A percentile compares a stretch with the other conserved stretches of the same genome.
Conservation (phyloP, 257 asterid genomes). For the Gentiana dahurica region DNA sequence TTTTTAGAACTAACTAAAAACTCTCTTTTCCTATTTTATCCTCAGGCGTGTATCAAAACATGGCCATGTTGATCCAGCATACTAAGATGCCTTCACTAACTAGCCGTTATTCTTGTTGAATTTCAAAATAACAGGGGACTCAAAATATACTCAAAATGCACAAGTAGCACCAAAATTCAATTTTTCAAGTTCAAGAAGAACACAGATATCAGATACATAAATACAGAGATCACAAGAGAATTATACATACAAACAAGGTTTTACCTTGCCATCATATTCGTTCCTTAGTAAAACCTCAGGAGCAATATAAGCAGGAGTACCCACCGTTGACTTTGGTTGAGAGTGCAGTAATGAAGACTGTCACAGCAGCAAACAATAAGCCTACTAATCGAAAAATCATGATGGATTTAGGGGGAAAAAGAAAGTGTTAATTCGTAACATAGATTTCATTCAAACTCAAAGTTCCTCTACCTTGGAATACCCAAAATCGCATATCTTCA, state of each 20-base stretch:
- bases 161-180: background rate
- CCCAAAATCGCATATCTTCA: constrained; percentile 87
- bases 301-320: constrained; percentile 85
- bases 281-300: constrained; percentile 66
- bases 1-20: no score
- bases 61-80: no score
- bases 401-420: no score
- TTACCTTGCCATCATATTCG: constrained; percentile 85
- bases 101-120: no score
- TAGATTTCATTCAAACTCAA: background rate
- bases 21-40: no score
- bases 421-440: no score
- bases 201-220: background rate
- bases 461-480: constrained; percentile 56
- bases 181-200: background rate
- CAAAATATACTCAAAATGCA: background rate
- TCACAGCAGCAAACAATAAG: constrained; percentile 1
- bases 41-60: no score
- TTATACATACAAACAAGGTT: background rate
- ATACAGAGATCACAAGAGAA: background rate
- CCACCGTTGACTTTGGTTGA: constrained; percentile 89
- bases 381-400: no score
- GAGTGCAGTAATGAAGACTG: constrained; percentile 80
- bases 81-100: no score
- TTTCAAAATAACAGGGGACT: no score